Evolutionary conservation across 345 rosid genomes (phyloP).

Genomic region (Raphanus sativus): DNA sequence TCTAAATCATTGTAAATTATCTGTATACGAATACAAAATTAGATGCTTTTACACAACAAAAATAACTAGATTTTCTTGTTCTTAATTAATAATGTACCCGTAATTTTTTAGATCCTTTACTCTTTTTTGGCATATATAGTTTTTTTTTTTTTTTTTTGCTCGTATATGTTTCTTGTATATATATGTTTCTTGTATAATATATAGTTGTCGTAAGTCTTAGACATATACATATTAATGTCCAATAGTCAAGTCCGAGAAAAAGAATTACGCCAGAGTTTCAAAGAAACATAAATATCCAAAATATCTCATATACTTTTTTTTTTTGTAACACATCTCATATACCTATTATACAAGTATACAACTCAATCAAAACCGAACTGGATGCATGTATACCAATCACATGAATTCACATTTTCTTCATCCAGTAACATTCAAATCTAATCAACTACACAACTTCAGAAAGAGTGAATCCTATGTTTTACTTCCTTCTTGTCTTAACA

Average conservation of each 20-base stretch:
- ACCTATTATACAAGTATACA: neutral
- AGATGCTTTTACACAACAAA: neutral
- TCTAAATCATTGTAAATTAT: too few species aligned
- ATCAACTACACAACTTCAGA: neutral
- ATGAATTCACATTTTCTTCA: neutral
- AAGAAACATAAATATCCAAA: neutral
- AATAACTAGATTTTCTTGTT: neutral
- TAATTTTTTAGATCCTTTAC: neutral
- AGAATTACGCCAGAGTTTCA: neutral
- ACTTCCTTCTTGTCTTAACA: neutral
- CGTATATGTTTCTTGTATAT: too few species aligned
- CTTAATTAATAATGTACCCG: neutral
- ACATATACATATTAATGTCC: neutral
- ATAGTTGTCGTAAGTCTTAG: neutral
- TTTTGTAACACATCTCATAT: neutral
- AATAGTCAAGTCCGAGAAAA: neutral
- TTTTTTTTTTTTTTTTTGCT: too few species aligned
- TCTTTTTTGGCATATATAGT: neutral
- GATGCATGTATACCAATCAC: neutral
- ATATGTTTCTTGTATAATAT: too few species aligned
- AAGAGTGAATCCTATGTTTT: neutral
- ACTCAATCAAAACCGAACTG: neutral
- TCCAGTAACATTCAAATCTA: neutral
- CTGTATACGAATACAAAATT: too few species aligned
- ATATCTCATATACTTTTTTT: too few species aligned